A percentile compares a stretch with the other conserved stretches of the same genome.
These are phyloP conservation scores for Aureobasidium vineae DNA, from an alignment of 2,329 filamentous ascomycete genomes.

Conservation along the genomic window DNA sequence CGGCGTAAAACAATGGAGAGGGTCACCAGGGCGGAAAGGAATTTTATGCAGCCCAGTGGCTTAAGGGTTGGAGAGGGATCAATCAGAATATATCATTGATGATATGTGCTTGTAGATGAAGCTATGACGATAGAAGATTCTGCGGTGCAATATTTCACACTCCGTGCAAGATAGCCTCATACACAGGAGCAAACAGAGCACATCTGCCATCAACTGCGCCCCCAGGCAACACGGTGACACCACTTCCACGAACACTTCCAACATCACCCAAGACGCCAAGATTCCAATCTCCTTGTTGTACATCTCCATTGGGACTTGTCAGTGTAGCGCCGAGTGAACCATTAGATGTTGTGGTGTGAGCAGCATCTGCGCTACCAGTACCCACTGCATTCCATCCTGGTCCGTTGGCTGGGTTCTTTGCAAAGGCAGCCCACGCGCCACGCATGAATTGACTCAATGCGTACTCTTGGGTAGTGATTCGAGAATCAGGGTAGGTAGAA, in stretches of 20 bases:
- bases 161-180: slow-evolving; percentile 25
- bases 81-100: too few species aligned
- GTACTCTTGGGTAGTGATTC: slow-evolving; percentile 37
- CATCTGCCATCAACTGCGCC: slow-evolving; percentile 35
- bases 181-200: slow-evolving; percentile 32
- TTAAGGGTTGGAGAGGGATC: too few species aligned
- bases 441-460: slow-evolving; percentile 38
- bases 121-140: not conserved
- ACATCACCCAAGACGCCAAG: slow-evolving; percentile 35
- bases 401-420: slow-evolving; percentile 40
- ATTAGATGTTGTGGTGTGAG: slow-evolving; percentile 31
- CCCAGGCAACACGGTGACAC: slow-evolving; percentile 36
- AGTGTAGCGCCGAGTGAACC: slow-evolving; percentile 32
- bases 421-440: slow-evolving; percentile 40
- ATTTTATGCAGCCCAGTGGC: too few species aligned
- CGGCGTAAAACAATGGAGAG: too few species aligned
- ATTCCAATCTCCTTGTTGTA: slow-evolving; percentile 31
- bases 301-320: slow-evolving; percentile 28
- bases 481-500: slow-evolving; percentile 36
- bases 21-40: too few species aligned
- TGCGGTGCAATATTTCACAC: not conserved
- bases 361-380: slow-evolving; percentile 31
- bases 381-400: slow-evolving; percentile 41
- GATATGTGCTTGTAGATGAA: too few species aligned
- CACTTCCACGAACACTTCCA: slow-evolving; percentile 31